Percentiles rank a stretch among this genome's conserved stretches.
Conservation (phyloP, 306 rosid genomes). For the Prunus fruticosa region DNA sequence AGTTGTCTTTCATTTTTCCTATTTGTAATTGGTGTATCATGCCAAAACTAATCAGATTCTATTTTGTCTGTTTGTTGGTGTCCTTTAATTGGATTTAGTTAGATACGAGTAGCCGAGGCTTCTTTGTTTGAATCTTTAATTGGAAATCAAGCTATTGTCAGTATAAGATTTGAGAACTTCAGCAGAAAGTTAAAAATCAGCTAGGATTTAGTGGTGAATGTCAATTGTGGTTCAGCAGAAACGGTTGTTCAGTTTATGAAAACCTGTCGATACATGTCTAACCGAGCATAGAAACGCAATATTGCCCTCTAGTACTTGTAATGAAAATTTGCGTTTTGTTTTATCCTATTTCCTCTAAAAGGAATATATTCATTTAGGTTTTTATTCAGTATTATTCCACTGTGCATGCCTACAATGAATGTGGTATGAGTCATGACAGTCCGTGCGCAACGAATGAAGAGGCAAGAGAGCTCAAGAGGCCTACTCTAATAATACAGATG, state of each 20-base stretch:
- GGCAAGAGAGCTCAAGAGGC: constrained; percentile 25
- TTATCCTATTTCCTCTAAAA: not conserved
- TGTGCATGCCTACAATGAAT: not conserved
- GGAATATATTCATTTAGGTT: not conserved
- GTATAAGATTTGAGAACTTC: not conserved
- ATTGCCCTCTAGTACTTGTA: not conserved
- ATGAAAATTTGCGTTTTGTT: not conserved
- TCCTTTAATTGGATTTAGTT: not conserved
- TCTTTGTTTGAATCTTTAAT: not conserved
- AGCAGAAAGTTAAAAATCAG: not conserved
- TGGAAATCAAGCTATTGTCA: not conserved
- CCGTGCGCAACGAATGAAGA: constrained; percentile 23
- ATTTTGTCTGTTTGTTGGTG: not conserved
- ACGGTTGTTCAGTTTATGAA: not conserved
- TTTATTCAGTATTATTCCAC: not conserved
- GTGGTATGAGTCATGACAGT: not conserved
- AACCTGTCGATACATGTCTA: not conserved
- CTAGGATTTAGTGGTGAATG: not conserved
- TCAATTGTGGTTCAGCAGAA: not conserved
- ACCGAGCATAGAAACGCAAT: not conserved
- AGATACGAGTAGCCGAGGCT: not conserved
- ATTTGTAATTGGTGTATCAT: not conserved
- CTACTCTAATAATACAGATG: constrained; percentile 10
- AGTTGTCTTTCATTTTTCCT: not conserved
- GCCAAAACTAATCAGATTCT: not conserved